Evolutionary conservation across 345 rosid genomes (phyloP), one percentile per base, ranked within the genome.

Genomic region (Noccaea caerulescens): DNA sequence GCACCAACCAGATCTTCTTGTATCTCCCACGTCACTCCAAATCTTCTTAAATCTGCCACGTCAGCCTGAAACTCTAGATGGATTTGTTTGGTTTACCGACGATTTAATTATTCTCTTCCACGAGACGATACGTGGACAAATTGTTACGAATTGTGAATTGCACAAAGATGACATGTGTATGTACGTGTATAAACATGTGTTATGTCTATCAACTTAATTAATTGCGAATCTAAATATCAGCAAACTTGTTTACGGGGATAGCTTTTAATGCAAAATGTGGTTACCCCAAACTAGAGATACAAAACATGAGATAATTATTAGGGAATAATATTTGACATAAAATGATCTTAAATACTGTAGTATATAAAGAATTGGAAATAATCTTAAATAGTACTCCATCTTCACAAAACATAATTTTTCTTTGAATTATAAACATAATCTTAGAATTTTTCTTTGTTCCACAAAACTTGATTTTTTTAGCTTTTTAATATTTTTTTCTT

Each of bases 1-100:
- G 72, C 61, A 66, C 77, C 77, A 73, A 73, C 72, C 77, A 66
- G 47, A 66, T 73, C 68, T 58, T 58, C 23, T 58, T 27, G 30
- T 27, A 41, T 51, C 53, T 71, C 44, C 75, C 72, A 63, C 32
- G 4, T 72, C 77, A 41, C 6, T 56, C 36, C 5, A 56, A 46
- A 54, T 64, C 50, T 63, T 55, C 34, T 33, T 62, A 5, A 46
- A 45, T 56, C 23, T 36, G 30, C 76, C 78, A 75, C 69, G 50
- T 68, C 69, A 53, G 9, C n/a, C 9, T 65, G 59, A 58, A 47
- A 12, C 41, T 65, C 60, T 73, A 73, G 66, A 66, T 58, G 60
- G 67, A 59, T 51, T 49, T 66, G 61, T 73, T 52, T 42, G 30
- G 71, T 66, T 20, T 66, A 42, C 77, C 56, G 72, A 58, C 68